A percentile compares a stretch with the other conserved stretches of the same genome.
phyloP scores from a whole-genome alignment of 2,329 filamentous ascomycete genomes.

The Trichophyton mentagrophytes region DNA sequence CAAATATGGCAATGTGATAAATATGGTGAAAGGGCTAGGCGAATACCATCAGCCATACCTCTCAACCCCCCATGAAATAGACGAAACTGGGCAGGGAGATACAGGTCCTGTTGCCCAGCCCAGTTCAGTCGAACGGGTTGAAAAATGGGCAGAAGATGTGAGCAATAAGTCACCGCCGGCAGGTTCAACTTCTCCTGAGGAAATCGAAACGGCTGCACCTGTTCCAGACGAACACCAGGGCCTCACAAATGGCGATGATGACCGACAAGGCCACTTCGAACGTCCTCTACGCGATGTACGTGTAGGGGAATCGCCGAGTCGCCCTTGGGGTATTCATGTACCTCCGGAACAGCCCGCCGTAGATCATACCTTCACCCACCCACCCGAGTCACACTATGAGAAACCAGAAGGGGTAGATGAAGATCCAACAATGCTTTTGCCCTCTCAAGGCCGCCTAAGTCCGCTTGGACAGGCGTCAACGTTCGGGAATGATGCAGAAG shows the following conservation, averaged over 20 bases:
- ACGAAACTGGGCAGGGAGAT: constrained; percentile 22
- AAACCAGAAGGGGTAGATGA: neutral
- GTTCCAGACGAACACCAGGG: constrained; percentile 20
- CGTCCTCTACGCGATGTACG: constrained; percentile 74
- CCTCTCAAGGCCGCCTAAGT: neutral
- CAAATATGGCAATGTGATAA: constrained; percentile 84
- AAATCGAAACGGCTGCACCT: neutral
- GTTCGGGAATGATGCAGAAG: neutral
- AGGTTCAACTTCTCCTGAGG: neutral
- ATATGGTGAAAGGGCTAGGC: constrained; percentile 85
- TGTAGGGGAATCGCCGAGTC: constrained; percentile 84
- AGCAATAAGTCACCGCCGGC: constrained; percentile 40
- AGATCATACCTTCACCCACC: constrained; percentile 13
- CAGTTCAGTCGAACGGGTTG: constrained; percentile 57
- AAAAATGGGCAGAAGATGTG: constrained; percentile 74
- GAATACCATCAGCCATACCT: constrained; percentile 80
- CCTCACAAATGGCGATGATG: constrained; percentile 37
- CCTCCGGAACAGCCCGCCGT: constrained; percentile 43
- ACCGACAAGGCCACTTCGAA: constrained; percentile 65
- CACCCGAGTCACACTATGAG: neutral
- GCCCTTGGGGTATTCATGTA: constrained; percentile 84
- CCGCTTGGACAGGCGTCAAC: neutral
- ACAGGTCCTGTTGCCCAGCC: constrained; percentile 20
- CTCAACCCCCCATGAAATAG: constrained; percentile 40
- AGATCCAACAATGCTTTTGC: neutral